Evolutionary conservation across 2,329 filamentous ascomycete species (phyloP).

Genomic region (Hymenoscyphus albidus): DNA sequence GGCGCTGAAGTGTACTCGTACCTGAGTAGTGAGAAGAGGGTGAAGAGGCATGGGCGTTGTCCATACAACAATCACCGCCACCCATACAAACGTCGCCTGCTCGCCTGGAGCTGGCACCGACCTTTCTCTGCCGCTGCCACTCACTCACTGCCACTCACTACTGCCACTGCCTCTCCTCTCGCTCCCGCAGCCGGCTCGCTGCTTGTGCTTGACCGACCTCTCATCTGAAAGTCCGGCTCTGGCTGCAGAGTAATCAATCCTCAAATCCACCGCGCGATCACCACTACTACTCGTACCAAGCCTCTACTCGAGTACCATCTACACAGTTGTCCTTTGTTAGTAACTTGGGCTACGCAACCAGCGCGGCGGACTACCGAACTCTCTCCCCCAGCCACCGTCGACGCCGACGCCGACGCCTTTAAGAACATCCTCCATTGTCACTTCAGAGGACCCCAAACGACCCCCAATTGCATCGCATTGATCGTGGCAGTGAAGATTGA

Average conservation of each 20-base stretch:
- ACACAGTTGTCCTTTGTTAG: background rate
- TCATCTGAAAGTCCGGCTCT: too few relatives aligned
- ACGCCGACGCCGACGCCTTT: background rate
- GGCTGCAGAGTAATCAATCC: too few relatives aligned
- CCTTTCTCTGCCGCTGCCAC: background rate
- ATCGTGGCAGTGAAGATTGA: background rate
- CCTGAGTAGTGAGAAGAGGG: too few relatives aligned
- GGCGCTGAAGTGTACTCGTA: background rate
- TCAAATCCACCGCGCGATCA: too few relatives aligned
- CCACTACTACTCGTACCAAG: too few relatives aligned
- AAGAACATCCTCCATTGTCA: background rate
- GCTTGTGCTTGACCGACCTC: too few relatives aligned
- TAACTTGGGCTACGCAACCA: background rate
- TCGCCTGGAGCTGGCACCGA: slow-evolving; percentile 9
- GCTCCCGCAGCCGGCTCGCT: too few relatives aligned
- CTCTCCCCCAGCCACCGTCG: background rate
- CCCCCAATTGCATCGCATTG: background rate
- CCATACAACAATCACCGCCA: background rate
- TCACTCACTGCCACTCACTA: too few relatives aligned
- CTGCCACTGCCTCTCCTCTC: too few relatives aligned
- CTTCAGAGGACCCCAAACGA: background rate
- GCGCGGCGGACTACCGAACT: background rate
- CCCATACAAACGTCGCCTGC: slow-evolving; percentile 3
- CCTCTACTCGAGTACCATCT: background rate
- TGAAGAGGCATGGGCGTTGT: background rate